These are phyloP conservation scores for Saxophila tyrrhenica DNA, from an alignment of 495 filamentous ascomycete species.

Conservation along the genomic window DNA sequence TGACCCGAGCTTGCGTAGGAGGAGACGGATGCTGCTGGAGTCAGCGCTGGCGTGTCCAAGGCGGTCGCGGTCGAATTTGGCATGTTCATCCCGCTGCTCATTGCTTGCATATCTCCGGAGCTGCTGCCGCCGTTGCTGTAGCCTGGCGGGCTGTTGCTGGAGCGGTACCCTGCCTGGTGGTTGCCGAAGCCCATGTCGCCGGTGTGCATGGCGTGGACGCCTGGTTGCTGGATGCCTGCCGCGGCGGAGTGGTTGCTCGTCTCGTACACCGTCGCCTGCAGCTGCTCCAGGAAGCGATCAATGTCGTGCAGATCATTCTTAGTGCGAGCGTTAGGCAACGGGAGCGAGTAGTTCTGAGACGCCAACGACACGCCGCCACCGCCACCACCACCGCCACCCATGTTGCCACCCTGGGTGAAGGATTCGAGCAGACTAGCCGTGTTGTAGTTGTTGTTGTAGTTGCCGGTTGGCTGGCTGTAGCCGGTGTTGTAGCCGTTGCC, in stretches of 20 bases:
- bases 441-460: constrained; percentile 10
- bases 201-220: constrained; percentile 48
- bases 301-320: constrained; percentile 87
- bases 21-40: constrained; percentile 72
- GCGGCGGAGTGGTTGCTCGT: constrained; percentile 68
- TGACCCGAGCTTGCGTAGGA: constrained; percentile 71
- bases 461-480: constrained; percentile 32
- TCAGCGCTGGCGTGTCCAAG: constrained; percentile 69
- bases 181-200: constrained; percentile 45
- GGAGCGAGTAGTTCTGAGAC: constrained; percentile 63
- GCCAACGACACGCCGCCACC: constrained; percentile 14
- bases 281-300: constrained; percentile 86
- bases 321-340: constrained; percentile 75
- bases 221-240: constrained; percentile 60
- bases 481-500: constrained; percentile 52
- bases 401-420: constrained; percentile 13
- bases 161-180: constrained; percentile 42
- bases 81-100: constrained; percentile 4
- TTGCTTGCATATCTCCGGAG: constrained; percentile 47
- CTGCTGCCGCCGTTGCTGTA: constrained; percentile 33
- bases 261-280: constrained; percentile 90
- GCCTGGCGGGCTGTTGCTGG: constrained; percentile 62
- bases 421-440: constrained; percentile 18
- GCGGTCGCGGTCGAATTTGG: constrained; percentile 31
- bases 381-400: constrained; percentile 18